Evolutionary conservation across 2,329 filamentous ascomycete genomes (phyloP).

Genomic region (Didymella pinodella): DNA sequence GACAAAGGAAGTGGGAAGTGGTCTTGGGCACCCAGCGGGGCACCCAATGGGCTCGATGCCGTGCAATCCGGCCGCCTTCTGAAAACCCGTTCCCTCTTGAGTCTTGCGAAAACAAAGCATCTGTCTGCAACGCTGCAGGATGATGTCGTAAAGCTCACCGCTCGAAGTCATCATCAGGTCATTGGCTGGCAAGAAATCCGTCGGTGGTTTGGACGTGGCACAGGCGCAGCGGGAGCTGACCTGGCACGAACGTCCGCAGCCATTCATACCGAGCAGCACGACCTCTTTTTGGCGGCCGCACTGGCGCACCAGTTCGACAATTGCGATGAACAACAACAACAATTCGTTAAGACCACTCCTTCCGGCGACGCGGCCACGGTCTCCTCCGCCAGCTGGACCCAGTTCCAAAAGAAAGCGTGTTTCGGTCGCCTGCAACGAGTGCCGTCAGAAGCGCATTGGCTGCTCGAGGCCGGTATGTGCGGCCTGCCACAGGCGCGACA

Average conservation of each 20-base stretch:
- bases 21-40: neutral
- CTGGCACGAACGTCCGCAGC: conserved; percentile 4
- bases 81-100: neutral
- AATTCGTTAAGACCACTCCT: conserved; percentile 13
- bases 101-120: conserved; percentile 12
- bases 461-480: conserved; percentile 19
- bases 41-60: conserved; percentile 7
- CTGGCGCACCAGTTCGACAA: conserved; percentile 14
- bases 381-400: conserved; percentile 13
- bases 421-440: conserved; percentile 24
- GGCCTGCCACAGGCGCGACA: conserved; percentile 19
- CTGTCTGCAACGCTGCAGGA: conserved; percentile 1
- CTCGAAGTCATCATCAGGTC: neutral
- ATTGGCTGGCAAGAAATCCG: conserved; percentile 7
- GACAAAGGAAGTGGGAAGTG: conserved; percentile 2
- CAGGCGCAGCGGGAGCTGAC: conserved; percentile 4
- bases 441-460: conserved; percentile 22
- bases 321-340: conserved; percentile 21
- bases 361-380: conserved; percentile 21
- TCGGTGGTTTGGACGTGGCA: conserved; percentile 6
- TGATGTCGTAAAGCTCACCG: conserved; percentile 10
- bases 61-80: neutral
- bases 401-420: conserved; percentile 24
- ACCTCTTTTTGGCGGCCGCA: conserved; percentile 9
- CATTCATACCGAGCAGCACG: conserved; percentile 6